Evolutionary conservation across 2,329 filamentous ascomycete species (phyloP).

Genomic region (Annulohypoxylon truncatum): DNA sequence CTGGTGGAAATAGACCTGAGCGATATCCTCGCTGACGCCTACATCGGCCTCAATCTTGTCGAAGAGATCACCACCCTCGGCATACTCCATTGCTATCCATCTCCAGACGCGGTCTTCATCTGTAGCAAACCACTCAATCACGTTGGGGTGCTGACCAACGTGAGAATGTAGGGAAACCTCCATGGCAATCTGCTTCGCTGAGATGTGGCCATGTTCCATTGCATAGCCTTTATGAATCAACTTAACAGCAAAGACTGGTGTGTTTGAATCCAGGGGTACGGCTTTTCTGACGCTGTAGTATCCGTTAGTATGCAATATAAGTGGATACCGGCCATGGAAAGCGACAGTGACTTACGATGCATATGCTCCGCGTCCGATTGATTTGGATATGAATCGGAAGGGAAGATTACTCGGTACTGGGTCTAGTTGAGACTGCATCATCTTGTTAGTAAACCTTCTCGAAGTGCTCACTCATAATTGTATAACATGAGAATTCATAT

Average conservation of each 20-base stretch:
- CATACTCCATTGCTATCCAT: constrained; percentile 99
- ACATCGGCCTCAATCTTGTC: constrained; percentile 99
- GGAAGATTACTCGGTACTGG: constrained; percentile 87
- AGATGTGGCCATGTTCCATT: constrained; percentile 86
- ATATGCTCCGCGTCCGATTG: constrained; percentile 96
- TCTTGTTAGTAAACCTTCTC: constrained; percentile 49
- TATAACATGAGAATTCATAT: background rate
- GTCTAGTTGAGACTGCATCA: constrained; percentile 86
- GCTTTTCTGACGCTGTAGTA: constrained; percentile 87
- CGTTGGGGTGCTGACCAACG: constrained; percentile 89
- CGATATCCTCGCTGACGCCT: constrained; percentile 92
- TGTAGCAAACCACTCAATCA: constrained; percentile 91
- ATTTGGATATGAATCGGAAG: constrained; percentile 95
- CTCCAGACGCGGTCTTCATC: constrained; percentile 89
- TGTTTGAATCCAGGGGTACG: constrained; percentile 73
- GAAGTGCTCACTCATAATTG: background rate
- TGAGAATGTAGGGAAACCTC: constrained; percentile 91
- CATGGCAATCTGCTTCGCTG: constrained; percentile 88
- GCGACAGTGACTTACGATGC: constrained; percentile 76
- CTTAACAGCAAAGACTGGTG: constrained; percentile 94
- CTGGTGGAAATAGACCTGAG: constrained; percentile 95
- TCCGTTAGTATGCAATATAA: constrained; percentile 27
- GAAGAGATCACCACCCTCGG: constrained; percentile 94
- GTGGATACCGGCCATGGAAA: constrained; percentile 14
- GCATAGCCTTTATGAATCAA: constrained; percentile 99